Evolutionary conservation across 345 rosid species (phyloP).

Genomic region (Camelina neglecta): DNA sequence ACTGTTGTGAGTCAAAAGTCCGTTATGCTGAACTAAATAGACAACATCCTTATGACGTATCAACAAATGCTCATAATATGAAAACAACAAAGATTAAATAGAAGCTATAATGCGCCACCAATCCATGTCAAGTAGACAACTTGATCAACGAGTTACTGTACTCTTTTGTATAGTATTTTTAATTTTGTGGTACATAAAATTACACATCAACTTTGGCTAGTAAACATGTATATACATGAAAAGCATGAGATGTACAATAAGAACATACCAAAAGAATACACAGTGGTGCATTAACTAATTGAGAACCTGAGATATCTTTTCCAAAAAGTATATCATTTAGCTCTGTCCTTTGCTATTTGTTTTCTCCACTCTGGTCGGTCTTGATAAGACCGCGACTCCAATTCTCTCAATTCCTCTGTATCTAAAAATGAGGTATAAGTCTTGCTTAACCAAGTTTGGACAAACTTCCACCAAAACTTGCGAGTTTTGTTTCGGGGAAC

Average conservation of each 20-base stretch:
- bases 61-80: background rate
- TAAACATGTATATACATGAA: slow-evolving; percentile 12
- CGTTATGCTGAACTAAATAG: background rate
- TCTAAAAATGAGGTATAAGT: slow-evolving; percentile 10
- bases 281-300: slow-evolving; percentile 20
- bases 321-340: slow-evolving; percentile 17
- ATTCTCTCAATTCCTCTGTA: background rate
- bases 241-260: slow-evolving; percentile 32
- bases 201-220: slow-evolving; percentile 25
- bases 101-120: background rate
- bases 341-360: slow-evolving; percentile 35
- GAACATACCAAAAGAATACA: slow-evolving; percentile 35
- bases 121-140: slow-evolving; percentile 14
- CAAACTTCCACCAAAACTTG: slow-evolving; percentile 10
- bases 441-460: background rate
- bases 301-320: slow-evolving; percentile 2
- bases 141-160: background rate
- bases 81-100: background rate
- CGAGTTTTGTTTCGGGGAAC: background rate
- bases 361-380: slow-evolving; percentile 25
- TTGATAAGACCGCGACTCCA: slow-evolving; percentile 11
- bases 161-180: background rate
- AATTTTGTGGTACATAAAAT: slow-evolving; percentile 30
- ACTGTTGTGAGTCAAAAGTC: background rate
- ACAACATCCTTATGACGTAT: background rate